Base-by-base conservation (phyloP, 768 basidiomycete species). In the Naganishia vaughanmartiniae region DNA sequence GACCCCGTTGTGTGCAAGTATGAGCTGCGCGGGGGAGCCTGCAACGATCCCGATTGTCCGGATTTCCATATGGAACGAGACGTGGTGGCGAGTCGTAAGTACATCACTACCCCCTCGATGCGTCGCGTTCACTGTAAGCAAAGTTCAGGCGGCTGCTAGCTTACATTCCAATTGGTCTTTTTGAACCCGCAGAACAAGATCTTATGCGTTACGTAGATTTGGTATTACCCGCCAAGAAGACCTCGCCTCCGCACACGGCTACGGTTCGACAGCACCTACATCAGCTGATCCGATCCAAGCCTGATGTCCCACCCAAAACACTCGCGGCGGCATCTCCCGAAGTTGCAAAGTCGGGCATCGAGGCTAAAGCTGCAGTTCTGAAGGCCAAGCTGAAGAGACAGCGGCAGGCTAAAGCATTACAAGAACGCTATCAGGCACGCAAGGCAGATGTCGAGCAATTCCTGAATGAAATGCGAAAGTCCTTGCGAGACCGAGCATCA, bases 1-100 rank as follows among this genome's bases (percentile, higher is more conserved):
- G 60, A 63, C 39, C 60, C 60, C 9, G 60, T 63, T 26, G 60
- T 63, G 60, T 63, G 60, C 60, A 63, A 63, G 42, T 63, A 63
- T 63, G 60, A 63, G 60, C 26, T 63, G 39, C 60, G 60, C 28
- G 60, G 60, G 17, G 60, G 60, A 24, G 36, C 60, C 39, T 63
- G 60, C 42, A 63, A 63, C 21, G 39, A 28, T 45, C 60, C 60
- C 39, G 39, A 63, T 17, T 63, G 60, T 63, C 60, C 42, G 39
- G 60, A 63, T 63, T 63, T 63, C 26, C 60, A 63, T 26, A 46
- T 63, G 60, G 36, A 42, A 21, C 46, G 42, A 42, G 60, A 63
- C 28, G 28, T 45, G 10, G 60, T 63, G n/a, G 39, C 60, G 39
- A 63, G 60, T 63, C 60, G 60, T 63, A 42, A 63, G 60, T 63